Evolutionary conservation across 176 grass and related monocot genomes (phyloP).

Genomic region (Saccharum spontaneum): DNA sequence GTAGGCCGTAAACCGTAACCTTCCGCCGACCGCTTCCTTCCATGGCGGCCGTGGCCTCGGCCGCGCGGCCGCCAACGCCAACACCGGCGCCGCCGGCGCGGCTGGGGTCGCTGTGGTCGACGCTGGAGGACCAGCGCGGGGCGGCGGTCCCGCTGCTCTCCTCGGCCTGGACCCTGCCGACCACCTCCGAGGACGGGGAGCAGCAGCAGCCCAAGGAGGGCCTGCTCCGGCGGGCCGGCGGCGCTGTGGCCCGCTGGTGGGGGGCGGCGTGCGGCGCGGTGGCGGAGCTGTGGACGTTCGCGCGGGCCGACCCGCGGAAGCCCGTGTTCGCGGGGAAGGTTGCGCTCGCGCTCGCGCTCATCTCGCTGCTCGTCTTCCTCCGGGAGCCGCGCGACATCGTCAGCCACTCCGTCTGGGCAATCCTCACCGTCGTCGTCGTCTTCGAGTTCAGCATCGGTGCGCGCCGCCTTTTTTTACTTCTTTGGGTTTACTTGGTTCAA

Average conservation of each 20-base stretch:
- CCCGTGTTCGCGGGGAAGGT: slow-evolving; percentile 76
- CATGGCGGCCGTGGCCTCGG: neutral
- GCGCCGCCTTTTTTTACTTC: neutral
- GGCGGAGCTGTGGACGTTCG: slow-evolving; percentile 54
- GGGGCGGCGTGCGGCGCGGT: neutral
- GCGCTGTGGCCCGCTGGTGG: slow-evolving; percentile 12
- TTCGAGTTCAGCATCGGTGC: slow-evolving; percentile 95
- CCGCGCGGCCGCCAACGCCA: neutral
- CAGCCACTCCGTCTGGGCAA: slow-evolving; percentile 92
- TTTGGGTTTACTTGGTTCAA: neutral
- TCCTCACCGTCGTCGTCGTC: slow-evolving; percentile 91
- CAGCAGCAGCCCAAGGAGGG: neutral
- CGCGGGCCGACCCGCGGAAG: slow-evolving; percentile 66
- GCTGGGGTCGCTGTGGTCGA: slow-evolving; percentile 48
- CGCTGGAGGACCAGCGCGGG: slow-evolving; percentile 53
- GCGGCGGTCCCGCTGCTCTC: slow-evolving; percentile 39
- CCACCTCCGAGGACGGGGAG: neutral
- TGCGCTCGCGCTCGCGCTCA: slow-evolving; percentile 58
- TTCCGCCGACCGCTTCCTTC: neutral
- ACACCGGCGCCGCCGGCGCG: slow-evolving; percentile 6
- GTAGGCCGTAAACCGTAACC: neutral
- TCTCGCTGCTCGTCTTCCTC: slow-evolving; percentile 80
- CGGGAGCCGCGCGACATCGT: slow-evolving; percentile 64
- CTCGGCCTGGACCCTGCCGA: slow-evolving; percentile 37
- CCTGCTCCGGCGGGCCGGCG: slow-evolving; percentile 10